Percentiles rank a stretch among this genome's conserved stretches.
Conservation (phyloP, 345 rosid species). For the Arabidopsis thaliana region DNA sequence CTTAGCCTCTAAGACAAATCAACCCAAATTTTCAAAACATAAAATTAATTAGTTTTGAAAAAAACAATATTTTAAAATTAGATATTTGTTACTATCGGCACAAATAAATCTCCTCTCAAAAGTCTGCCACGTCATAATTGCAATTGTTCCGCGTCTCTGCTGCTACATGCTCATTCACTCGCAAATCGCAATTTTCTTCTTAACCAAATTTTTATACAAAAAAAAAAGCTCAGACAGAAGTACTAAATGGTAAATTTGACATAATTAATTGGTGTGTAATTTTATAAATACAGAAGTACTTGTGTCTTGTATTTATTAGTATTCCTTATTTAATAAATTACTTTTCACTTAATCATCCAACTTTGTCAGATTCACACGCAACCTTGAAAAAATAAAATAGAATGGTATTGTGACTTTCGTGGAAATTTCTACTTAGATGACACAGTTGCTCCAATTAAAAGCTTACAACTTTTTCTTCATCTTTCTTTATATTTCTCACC, state of each 20-base stretch:
- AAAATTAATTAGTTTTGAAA: background rate
- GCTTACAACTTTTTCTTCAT: conserved; percentile 14
- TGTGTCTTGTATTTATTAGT: background rate
- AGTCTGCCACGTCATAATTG: conserved; percentile 26
- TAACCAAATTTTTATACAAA: too few relatives aligned
- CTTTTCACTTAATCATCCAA: conserved; percentile 5
- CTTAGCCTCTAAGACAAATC: conserved; percentile 44
- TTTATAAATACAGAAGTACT: too few relatives aligned
- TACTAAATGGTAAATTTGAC: background rate
- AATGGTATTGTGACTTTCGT: conserved; percentile 41
- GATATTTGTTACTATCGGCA: background rate
- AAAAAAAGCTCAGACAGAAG: background rate
- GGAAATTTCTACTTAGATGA: conserved; percentile 54
- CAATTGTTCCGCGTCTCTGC: conserved; percentile 21
- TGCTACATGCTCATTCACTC: conserved; percentile 17
- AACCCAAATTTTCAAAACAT: background rate
- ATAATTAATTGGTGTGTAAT: background rate
- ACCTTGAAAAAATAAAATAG: conserved; percentile 4
- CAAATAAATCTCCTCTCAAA: background rate
- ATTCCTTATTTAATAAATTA: background rate
- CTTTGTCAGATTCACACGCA: conserved; percentile 73
- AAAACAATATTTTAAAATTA: background rate
- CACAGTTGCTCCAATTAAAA: conserved; percentile 42
- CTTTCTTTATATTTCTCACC: conserved; percentile 16
- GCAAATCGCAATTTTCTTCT: background rate